phyloP scores from a whole-genome alignment of 2,329 filamentous ascomycete genomes.

The Calonectria pseudoturangicola region DNA sequence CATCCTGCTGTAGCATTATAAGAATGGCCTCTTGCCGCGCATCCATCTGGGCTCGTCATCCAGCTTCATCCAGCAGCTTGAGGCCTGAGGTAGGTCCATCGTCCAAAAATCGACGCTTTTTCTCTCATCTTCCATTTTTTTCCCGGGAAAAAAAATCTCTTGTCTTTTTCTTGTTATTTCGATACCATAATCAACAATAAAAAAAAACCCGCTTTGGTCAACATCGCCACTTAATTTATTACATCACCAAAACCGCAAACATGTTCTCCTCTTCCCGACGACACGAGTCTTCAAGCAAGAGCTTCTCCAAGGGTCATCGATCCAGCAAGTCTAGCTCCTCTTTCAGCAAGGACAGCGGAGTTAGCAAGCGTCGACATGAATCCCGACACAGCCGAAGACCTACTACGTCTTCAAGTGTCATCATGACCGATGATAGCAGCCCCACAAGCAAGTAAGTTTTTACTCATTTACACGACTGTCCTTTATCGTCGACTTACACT shows the following conservation, averaged over 20 bases:
- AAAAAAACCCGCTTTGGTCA: slow-evolving; percentile 26
- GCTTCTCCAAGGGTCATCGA: slow-evolving; percentile 73
- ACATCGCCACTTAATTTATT: slow-evolving; percentile 40
- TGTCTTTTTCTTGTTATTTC: slow-evolving; percentile 35
- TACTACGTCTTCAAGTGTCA: slow-evolving; percentile 66
- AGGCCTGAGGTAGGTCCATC: slow-evolving; percentile 59
- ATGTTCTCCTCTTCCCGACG: slow-evolving; percentile 71
- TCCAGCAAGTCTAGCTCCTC: slow-evolving; percentile 70
- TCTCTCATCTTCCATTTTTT: slow-evolving; percentile 43
- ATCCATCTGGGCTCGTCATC: slow-evolving; percentile 37
- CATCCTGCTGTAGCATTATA: slow-evolving; percentile 52
- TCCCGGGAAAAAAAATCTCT: slow-evolving; percentile 9
- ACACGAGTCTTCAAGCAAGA: slow-evolving; percentile 67
- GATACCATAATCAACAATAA: slow-evolving; percentile 37
- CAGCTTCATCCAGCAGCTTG: slow-evolving; percentile 45
- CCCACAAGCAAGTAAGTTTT: slow-evolving; percentile 66
- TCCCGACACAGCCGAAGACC: slow-evolving; percentile 66
- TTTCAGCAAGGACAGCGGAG: slow-evolving; percentile 72
- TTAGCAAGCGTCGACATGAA: slow-evolving; percentile 74
- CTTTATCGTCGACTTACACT: slow-evolving; percentile 29
- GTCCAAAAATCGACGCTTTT: slow-evolving; percentile 41
- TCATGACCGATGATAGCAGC: slow-evolving; percentile 61
- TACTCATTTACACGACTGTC: slow-evolving; percentile 2
- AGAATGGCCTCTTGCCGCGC: slow-evolving; percentile 48
- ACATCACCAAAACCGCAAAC: slow-evolving; percentile 39